Conservation (phyloP, 768 basidiomycete species). For the Amanita fuliginea region DNA sequence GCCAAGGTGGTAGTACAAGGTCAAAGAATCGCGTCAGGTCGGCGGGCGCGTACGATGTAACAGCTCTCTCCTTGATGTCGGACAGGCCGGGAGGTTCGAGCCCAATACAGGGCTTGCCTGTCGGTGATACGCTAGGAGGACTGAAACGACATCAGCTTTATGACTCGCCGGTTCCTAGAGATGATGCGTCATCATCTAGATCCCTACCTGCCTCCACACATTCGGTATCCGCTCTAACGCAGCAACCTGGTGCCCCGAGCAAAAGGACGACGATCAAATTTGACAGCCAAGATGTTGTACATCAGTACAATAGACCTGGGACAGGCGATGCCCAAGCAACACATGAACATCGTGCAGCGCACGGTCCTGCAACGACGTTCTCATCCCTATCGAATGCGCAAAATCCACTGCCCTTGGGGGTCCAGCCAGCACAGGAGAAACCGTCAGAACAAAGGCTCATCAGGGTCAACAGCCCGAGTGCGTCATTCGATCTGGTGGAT, state of each 20-base stretch:
- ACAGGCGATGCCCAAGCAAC: constrained; percentile 30
- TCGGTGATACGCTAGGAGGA: constrained; percentile 29
- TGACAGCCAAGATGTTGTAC: constrained; percentile 59
- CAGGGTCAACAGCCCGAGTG: constrained; percentile 15
- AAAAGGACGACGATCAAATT: constrained; percentile 68
- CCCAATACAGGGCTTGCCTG: constrained; percentile 2
- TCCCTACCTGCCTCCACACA: constrained; percentile 19
- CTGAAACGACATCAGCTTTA: constrained; percentile 78
- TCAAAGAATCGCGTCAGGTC: constrained; percentile 23
- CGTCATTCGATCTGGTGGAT: background rate
- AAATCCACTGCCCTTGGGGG: background rate
- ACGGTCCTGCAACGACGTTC: constrained; percentile 18
- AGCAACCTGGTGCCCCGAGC: constrained; percentile 16
- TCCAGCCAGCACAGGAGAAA: background rate
- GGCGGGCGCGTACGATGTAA: constrained; percentile 25
- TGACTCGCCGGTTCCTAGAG: constrained; percentile 69
- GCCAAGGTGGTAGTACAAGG: constrained; percentile 31
- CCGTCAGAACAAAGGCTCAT: constrained; percentile 14
- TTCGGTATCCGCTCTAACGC: constrained; percentile 8
- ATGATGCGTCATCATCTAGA: constrained; percentile 27
- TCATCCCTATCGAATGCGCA: constrained; percentile 9
- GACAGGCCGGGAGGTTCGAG: background rate
- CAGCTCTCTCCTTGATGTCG: constrained; percentile 11
- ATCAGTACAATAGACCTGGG: constrained; percentile 58
- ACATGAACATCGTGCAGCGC: constrained; percentile 37